phyloP scores from a whole-genome alignment of 805 yeast species.

The Wickerhamiella parazyma region DNA sequence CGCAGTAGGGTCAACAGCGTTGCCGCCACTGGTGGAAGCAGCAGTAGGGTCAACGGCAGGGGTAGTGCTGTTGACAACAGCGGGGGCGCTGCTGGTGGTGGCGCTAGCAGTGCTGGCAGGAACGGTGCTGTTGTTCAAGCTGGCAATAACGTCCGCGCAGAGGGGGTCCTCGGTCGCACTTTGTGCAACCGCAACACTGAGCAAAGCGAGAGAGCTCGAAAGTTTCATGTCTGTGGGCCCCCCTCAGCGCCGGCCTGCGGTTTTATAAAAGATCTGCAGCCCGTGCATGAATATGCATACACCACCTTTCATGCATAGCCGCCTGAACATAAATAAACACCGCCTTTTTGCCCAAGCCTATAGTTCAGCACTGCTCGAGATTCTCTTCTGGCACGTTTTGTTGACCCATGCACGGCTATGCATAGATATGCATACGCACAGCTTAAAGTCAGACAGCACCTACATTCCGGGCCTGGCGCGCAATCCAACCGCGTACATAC shows the following conservation, averaged over 20 bases:
- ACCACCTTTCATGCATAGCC: too few species aligned
- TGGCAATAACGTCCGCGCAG: not conserved
- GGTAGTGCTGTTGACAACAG: slow-evolving; percentile 17
- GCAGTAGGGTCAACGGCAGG: slow-evolving; percentile 15
- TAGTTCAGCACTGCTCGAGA: too few species aligned
- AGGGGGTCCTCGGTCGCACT: not conserved
- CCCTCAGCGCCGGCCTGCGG: not conserved
- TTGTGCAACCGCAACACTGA: not conserved
- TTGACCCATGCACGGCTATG: too few species aligned
- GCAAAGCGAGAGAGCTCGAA: not conserved
- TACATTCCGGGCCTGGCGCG: too few species aligned
- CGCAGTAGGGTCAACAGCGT: slow-evolving; percentile 5
- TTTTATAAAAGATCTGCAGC: not conserved
- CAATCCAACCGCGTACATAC: too few species aligned
- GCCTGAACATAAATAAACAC: too few species aligned
- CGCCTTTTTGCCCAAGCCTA: too few species aligned
- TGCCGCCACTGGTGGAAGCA: slow-evolving; percentile 9
- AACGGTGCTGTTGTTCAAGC: not conserved
- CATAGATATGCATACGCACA: too few species aligned
- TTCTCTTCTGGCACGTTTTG: too few species aligned
- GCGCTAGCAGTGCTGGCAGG: slow-evolving; percentile 40
- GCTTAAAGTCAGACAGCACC: too few species aligned
- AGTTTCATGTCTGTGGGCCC: not conserved
- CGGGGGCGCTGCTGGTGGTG: slow-evolving; percentile 30
- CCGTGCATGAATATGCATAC: not conserved